Base-by-base conservation (phyloP, 768 basidiomycete species). In the Chalciporus piperatus region DNA sequence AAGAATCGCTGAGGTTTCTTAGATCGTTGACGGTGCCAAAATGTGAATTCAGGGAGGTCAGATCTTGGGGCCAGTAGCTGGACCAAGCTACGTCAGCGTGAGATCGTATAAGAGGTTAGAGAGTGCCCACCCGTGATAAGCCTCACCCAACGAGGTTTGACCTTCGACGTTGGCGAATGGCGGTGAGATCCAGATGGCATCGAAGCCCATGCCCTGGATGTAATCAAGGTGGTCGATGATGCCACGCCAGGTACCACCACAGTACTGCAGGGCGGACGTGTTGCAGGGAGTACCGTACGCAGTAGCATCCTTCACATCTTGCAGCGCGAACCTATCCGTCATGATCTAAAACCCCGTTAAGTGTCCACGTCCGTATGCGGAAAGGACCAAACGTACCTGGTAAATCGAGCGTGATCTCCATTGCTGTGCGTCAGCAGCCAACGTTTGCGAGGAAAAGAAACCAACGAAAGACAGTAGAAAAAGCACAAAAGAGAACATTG, bases 151-250 rank as follows among this genome's bases (percentile, higher is more conserved):
- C 0, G 75, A 68, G 1, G 76, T 78, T 43, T 64, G 69, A 1
- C 75, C 75, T 23, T 78, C 76, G 32, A 79, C 63, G 48, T 81
- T 81, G 45, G 71, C 60, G 33, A 76, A 74, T 19, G 81, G 69
- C 1, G 82, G 83, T 2, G 80, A 80, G 45, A 81, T 79, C 81
- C 81, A 83, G 25, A 82, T 49, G 14, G 74, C 81, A 52, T 82
- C 80, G 58, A 83, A 83, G 30, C 82, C 82, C 79, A 84, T 80
- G 53, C 71, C 72, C 56, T 80, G 74, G 48, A 84, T 83, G 61
- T 85, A 84, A 66, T 83, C 83, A 44, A 85, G 75, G 55, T 82
- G 76, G 53, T 71, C 68, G 46, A 71, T 72, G 50, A 82, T 71
- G 11, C 77, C 76, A 47, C 70, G 63, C 76, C 79, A 83, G 2